Base-by-base conservation (phyloP, 139 green algal genomes). In the Chlamydomonas asymmetrica region DNA sequence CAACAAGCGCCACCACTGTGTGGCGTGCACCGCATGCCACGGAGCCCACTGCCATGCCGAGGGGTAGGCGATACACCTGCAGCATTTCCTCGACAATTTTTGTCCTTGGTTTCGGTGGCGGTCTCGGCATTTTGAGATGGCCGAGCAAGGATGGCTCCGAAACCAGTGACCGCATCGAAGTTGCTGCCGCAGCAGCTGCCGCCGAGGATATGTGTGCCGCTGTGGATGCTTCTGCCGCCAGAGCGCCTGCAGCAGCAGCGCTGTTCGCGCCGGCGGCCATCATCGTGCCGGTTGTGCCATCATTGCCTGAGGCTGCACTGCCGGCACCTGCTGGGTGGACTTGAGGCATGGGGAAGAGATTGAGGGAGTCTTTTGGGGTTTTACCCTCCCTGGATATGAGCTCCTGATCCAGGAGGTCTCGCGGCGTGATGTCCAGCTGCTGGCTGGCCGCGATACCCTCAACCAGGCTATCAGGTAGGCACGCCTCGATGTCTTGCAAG, bases 21-120 rank as follows among this genome's bases (percentile, higher is more conserved):
- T 85, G 80, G 32, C 65, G 49, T 39, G 73, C 62, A 7, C 80
- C 80, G 50, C 80, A 85, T 4, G 80, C 80, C n/a, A 85, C 68
- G 34, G 37, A 20, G 2, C 38, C 39, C 35, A 85, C 80, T 34
- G 75, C 48, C 48, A 60, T 4, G 13, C 75, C 75, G n/a, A 81
- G 2, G 8, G 7, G n/a, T 6, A 81, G 57, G 5, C 67, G 45
- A 45, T 73, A 76, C 45, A 81, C 45, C 22, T 63, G 59, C 48
- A 82, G 52, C 8, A 57, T 54, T 7, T 66, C 71, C 27, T 34
- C 41, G 9, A 64, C 63, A 5, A 63, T 45, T 5, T 54, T 45
- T 54, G 43, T 22, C 25, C 63, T 27, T 2, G 40, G 63, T 27
- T 27, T 32, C 22, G 34, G 23, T 22, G 50, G 67, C 38, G 50